Evolutionary conservation across 2,329 filamentous ascomycete species (phyloP).

Genomic region (Sarocladium kiliense): DNA sequence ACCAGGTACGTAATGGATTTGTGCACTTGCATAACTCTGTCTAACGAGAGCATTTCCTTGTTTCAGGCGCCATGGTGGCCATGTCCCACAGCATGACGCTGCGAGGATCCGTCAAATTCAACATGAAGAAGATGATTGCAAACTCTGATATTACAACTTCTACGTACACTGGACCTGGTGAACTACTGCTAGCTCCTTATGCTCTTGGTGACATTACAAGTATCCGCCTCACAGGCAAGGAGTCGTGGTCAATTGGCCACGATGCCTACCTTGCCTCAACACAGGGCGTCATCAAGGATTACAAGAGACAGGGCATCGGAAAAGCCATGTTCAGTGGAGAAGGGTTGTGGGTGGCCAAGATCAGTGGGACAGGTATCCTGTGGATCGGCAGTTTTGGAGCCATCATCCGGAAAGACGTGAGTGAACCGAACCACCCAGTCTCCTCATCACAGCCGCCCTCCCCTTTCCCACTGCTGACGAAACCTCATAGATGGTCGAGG

Average conservation of each 20-base stretch:
- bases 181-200: slow-evolving; percentile 76
- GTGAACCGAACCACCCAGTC: slow-evolving; percentile 25
- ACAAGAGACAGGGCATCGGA: slow-evolving; percentile 76
- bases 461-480: slow-evolving; percentile 12
- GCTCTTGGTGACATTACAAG: slow-evolving; percentile 81
- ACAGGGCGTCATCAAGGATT: slow-evolving; percentile 80
- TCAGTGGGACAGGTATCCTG: slow-evolving; percentile 72
- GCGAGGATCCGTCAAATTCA: slow-evolving; percentile 78
- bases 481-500: slow-evolving; percentile 44
- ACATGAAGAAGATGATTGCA: slow-evolving; percentile 82
- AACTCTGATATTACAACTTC: slow-evolving; percentile 76
- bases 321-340: slow-evolving; percentile 95
- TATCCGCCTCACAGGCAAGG: slow-evolving; percentile 65
- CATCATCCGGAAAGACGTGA: slow-evolving; percentile 88
- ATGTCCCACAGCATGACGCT: slow-evolving; percentile 89
- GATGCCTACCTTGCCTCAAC: slow-evolving; percentile 85
- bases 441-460: neutral
- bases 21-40: neutral
- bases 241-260: slow-evolving; percentile 78
- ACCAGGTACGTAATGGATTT: slow-evolving; percentile 51
- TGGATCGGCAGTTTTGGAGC: slow-evolving; percentile 94
- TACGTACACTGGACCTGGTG: slow-evolving; percentile 82
- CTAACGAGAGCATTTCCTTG: neutral
- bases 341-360: slow-evolving; percentile 84
- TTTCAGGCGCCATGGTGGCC: slow-evolving; percentile 76